Evolutionary conservation across 371 early-diverging fungal genomes (phyloP), one percentile per base, ranked within the genome.

Genomic region (Pancytospora philotis): DNA sequence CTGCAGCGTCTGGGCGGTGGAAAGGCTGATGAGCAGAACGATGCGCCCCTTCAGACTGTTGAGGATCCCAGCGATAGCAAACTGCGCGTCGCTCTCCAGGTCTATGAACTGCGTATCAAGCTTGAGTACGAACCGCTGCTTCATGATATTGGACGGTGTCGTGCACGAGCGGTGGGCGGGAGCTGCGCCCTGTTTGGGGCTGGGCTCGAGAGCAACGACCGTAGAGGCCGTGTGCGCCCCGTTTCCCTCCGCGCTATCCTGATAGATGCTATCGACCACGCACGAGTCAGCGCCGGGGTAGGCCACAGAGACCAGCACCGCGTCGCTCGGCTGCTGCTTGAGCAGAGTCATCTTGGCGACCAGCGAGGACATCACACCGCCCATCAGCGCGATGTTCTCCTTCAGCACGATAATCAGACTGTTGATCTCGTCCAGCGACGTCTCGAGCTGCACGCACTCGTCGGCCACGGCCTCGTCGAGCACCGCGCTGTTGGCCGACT

Each of bases 31-130:
- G 0, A 71, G 34, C 27, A 53, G 35, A 45, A 75, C 52, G 25
- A 75, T 31, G 41, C 69, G 70, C 28, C 50, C 53, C 34, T 75
- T 75, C 34, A 62, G 25, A 3, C 51, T 68, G 22, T 61, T 60
- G 38, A 70, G 57, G 32, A 70, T 61, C 1, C 38, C 6, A 4
- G 66, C 58, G 13, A 73, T 16, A 3, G 64, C 74, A 13, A 68
- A 27, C 10, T 75, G 57, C 28, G 41, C 38, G 0, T 65, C 62
- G n/a, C 62, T 49, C 34, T 64, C 45, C 1, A 52, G 31, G 38
- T 68, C 56, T 19, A 70, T 25, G 58, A 56, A 70, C 62, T 74
- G 62, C 22, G 66, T 37, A 39, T 71, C 73, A 27, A 62, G 62
- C 4, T 53, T 51, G 25, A 62, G n/a, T 25, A 19, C 55, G 56